These are phyloP conservation scores for Vigna radiata DNA, from an alignment of 306 rosid genomes.

Conservation along the genomic window DNA sequence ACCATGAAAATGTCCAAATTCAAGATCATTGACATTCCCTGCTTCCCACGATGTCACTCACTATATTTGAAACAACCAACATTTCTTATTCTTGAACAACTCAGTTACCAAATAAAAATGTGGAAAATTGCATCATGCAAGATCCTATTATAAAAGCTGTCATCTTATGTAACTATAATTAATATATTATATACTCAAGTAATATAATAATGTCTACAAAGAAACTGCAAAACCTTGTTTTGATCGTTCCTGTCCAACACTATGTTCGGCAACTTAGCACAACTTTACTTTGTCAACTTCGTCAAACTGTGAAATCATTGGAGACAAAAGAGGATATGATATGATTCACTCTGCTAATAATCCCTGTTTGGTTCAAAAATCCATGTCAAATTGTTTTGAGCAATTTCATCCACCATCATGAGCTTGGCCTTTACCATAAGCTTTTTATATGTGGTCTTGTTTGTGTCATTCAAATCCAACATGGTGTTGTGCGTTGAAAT, in stretches of 20 bases:
- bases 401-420: conserved; percentile 47
- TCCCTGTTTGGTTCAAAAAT: conserved; percentile 26
- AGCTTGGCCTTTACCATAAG: conserved; percentile 20
- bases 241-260: conserved; percentile 43
- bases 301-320: conserved; percentile 42
- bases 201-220: conserved; percentile 31
- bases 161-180: conserved; percentile 37
- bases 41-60: conserved; percentile 45
- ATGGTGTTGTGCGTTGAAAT: conserved; percentile 31
- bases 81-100: conserved; percentile 37
- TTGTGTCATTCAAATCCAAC: conserved; percentile 38
- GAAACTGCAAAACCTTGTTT: conserved; percentile 42
- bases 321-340: conserved; percentile 32
- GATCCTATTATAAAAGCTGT: conserved; percentile 46
- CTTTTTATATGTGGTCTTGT: conserved; percentile 20
- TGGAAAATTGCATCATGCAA: conserved; percentile 23
- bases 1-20: conserved; percentile 30
- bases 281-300: conserved; percentile 54
- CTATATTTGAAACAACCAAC: conserved; percentile 18
- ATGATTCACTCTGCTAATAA: conserved; percentile 3
- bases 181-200: neutral
- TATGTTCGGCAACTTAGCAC: conserved; percentile 22
- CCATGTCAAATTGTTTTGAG: conserved; percentile 31
- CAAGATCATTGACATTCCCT: conserved; percentile 50
- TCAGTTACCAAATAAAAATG: conserved; percentile 30